Evolutionary conservation across 2,329 filamentous ascomycete species (phyloP), one percentile per base, ranked within the genome.

Genomic region (Alternaria novae-zelandiae): DNA sequence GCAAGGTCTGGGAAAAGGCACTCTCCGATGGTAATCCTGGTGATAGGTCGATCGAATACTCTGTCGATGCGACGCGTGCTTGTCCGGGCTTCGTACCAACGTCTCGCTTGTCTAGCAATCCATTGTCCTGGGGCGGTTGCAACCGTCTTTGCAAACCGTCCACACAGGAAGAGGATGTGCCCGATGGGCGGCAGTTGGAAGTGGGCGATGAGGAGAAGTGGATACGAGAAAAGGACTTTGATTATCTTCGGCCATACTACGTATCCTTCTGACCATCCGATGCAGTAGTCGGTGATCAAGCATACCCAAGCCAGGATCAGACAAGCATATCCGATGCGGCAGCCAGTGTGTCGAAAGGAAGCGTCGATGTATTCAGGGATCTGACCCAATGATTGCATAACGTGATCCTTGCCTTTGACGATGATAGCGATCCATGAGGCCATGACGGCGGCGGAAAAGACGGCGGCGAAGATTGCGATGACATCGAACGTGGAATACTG

Each of bases 1-100:
- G 21, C 49, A 9, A 23, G 32, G 21, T 51, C 56, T 15, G 61
- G 61, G n/a, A 53, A 63, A 12, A 63, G 50, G 25, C 56, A 63
- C 17, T 63, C 57, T 21, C 17, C 26, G 4, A 56, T 59, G 12
- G 46, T 36, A 26, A 32, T 50, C 3, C 15, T 12, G 3, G 45
- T 25, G 9, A 36, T 4, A 9, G 20, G 44, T 11, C 51, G 43
- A 23, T 60, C 43, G 9, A 49, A 41, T n/a, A 59, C 32, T 17
- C 32, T 46, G 25, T 59, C 56, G 46, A 63, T 63, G 45, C 51
- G 61, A 25, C 41, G 45, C 25, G 32, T 28, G 25, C 25, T 47
- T 20, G 8, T 28, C 9, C 57, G 56, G 20, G 49, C 20, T 15
- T 51, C 23, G 32, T 59, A 59, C 49, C 51, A 63, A 10, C 45